phyloP scores from a whole-genome alignment of 306 rosid genomes.

The Sophora flavescens region DNA sequence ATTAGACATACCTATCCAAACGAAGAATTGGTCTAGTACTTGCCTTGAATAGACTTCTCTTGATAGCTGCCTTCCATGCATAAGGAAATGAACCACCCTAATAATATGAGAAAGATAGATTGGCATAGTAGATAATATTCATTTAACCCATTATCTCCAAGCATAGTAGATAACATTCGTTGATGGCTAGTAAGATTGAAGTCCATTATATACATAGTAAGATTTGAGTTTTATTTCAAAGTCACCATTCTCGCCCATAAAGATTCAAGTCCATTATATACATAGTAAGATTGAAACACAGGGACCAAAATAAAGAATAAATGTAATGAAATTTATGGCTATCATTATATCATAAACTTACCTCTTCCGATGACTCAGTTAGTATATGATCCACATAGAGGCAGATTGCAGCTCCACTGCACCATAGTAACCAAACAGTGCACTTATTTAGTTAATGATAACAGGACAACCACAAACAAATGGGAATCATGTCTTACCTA shows the following conservation, averaged over 20 bases:
- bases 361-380: conserved; percentile 76
- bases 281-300: too few species aligned
- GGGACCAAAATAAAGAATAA: too few species aligned
- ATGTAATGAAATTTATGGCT: too few species aligned
- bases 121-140: conserved; percentile 42
- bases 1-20: conserved; percentile 75
- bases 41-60: conserved; percentile 74
- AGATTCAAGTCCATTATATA: too few species aligned
- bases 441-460: conserved; percentile 28
- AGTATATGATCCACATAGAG: conserved; percentile 87
- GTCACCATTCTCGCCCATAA: too few species aligned
- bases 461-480: conserved; percentile 36
- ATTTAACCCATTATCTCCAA: conserved; percentile 27
- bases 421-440: conserved; percentile 33
- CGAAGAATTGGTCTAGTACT: conserved; percentile 61
- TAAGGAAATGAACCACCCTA: conserved; percentile 99
- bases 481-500: conserved; percentile 53
- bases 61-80: conserved; percentile 89
- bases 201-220: too few species aligned
- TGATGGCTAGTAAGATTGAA: too few species aligned
- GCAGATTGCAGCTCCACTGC: conserved; percentile 81
- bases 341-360: too few species aligned
- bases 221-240: too few species aligned
- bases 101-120: conserved; percentile 47
- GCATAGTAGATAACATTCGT: conserved; percentile 39